phyloP scores from a whole-genome alignment of 2,329 filamentous ascomycete species.

The Pseudocercospora fuligena region DNA sequence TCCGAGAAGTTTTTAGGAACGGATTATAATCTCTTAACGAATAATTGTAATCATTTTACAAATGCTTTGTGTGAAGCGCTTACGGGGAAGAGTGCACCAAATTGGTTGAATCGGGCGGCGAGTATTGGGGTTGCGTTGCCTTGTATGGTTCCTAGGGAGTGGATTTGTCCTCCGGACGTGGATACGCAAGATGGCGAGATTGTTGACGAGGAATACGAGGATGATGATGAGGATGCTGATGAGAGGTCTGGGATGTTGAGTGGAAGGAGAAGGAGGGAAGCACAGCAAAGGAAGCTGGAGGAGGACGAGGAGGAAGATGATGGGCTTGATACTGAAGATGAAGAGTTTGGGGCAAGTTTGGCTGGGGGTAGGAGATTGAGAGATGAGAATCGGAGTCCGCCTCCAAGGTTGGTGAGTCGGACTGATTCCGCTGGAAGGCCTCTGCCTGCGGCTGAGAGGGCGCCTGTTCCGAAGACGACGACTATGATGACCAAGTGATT shows the following conservation, averaged over 20 bases:
- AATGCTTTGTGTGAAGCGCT: conserved; percentile 74
- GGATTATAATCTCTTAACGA: conserved; percentile 78
- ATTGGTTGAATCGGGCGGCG: conserved; percentile 83
- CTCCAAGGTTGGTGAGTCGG: conserved; percentile 38
- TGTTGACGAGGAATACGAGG: conserved; percentile 59
- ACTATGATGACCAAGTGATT: conserved; percentile 5
- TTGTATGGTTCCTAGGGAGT: conserved; percentile 80
- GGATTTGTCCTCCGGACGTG: conserved; percentile 78
- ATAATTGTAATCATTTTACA: conserved; percentile 91
- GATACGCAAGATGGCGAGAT: conserved; percentile 74
- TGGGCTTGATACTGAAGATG: conserved; percentile 13
- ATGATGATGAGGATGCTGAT: conserved; percentile 60
- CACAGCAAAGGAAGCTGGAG: conserved; percentile 14
- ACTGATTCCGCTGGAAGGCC: conserved; percentile 49
- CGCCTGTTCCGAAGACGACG: conserved; percentile 45
- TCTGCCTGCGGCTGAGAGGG: conserved; percentile 51
- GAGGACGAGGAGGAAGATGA: not conserved
- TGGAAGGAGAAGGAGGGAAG: conserved; percentile 5
- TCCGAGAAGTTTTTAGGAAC: conserved; percentile 76
- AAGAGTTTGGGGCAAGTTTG: conserved; percentile 25
- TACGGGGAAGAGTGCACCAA: conserved; percentile 70
- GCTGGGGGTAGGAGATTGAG: conserved; percentile 34
- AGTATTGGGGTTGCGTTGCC: conserved; percentile 79
- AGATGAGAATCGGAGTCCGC: conserved; percentile 32
- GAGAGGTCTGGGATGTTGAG: conserved; percentile 40